Percentiles rank a stretch among this genome's conserved stretches.
phyloP scores from a whole-genome alignment of 176 grass and related monocot genomes.

The Thalia dealbata region DNA sequence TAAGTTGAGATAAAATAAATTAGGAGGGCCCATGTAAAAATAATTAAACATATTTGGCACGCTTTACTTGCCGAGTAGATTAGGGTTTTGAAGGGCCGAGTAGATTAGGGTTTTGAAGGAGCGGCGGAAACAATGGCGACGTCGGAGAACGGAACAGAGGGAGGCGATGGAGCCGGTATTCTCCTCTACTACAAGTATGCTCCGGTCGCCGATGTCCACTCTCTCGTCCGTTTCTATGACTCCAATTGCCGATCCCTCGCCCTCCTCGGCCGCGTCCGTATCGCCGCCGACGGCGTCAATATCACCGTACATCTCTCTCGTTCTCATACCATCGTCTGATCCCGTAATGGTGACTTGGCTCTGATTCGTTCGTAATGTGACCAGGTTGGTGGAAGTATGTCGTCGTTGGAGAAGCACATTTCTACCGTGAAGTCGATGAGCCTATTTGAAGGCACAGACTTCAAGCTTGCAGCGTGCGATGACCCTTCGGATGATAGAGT shows the following conservation, averaged over 20 bases:
- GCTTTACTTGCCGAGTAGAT: too few relatives aligned
- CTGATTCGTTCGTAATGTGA: constrained; percentile 7
- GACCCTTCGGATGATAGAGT: constrained; percentile 48
- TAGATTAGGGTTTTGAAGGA: not conserved
- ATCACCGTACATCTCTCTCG: constrained; percentile 55
- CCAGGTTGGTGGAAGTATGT: constrained; percentile 74
- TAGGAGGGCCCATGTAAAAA: too few relatives aligned
- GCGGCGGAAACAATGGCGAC: not conserved
- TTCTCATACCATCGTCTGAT: not conserved
- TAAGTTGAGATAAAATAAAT: too few relatives aligned
- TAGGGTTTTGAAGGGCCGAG: too few relatives aligned
- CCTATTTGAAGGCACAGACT: constrained; percentile 67
- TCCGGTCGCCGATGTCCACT: constrained; percentile 42
- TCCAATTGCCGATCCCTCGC: constrained; percentile 39
- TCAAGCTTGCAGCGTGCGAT: constrained; percentile 77
- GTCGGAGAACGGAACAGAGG: not conserved
- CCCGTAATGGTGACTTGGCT: not conserved
- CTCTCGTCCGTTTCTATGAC: constrained; percentile 57
- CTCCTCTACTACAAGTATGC: constrained; percentile 94
- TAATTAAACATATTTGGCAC: too few relatives aligned
- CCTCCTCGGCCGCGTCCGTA: constrained; percentile 77
- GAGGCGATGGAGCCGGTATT: constrained; percentile 36
- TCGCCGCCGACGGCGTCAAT: constrained; percentile 79
- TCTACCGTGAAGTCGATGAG: constrained; percentile 43
- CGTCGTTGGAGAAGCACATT: constrained; percentile 72